Evolutionary conservation across 352 stramenopile genomes (phyloP), one percentile per base, ranked within the genome.

Genomic region (Globisporangium takayamanum): DNA sequence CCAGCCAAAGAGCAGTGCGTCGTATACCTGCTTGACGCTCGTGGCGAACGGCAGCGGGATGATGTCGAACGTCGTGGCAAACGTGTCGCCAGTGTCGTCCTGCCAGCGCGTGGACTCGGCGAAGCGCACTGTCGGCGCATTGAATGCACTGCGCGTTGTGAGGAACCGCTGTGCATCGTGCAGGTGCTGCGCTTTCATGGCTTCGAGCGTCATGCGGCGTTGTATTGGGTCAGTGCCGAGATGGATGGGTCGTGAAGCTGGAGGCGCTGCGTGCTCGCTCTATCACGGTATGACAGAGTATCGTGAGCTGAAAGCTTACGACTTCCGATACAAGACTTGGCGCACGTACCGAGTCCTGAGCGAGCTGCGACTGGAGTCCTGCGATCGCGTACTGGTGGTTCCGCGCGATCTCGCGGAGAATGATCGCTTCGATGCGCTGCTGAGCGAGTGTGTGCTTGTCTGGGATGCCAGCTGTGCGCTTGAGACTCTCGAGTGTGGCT

Each of bases 341-440:
- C 26, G 3, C 16, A 50, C 42, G 15, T 33, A 59, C 54, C 4
- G 15, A 52, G 12, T 59, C 54, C 39, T 6, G 33, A 20, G 44
- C 54, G 42, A 59, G 26, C 14, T 26, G 50, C n/a, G 54, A 59
- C 22, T 59, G 50, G 28, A 59, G 22, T 15, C 54, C 44, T 22
- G 54, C 54, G 33, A 59, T 44, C 22, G 51, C 28, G n/a, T 59
- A 59, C 45, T 59, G 44, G 41, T 59, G 33, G 44, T 59, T 59
- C 15, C 54, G 20, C 30, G 51, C 28, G 5, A 59, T 36, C 22
- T 59, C 54, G 30, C 54, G 54, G 2, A 52, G 54, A 28, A 59
- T 26, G 42, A n/a, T 18, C 39, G 45, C 51, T 22, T 59, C 48
- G 20, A 59, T 51, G 12, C 28, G 42, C 28, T 52, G 44, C 22